Evolutionary conservation across 768 basidiomycete species (phyloP), one percentile per base, ranked within the genome.

Genomic region (Scleroderma bovista): DNA sequence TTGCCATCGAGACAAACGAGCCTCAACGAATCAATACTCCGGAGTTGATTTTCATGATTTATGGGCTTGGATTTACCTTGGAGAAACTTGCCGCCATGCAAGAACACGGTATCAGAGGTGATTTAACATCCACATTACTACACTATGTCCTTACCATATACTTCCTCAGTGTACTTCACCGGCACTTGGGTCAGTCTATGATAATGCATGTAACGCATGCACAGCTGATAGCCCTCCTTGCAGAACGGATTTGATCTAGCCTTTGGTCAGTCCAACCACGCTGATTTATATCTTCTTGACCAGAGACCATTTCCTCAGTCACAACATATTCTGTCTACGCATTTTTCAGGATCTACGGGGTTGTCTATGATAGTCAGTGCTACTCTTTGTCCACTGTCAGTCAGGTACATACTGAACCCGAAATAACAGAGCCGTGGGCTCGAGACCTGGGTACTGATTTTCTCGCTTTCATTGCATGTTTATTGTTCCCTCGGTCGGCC

Each of bases 1-100:
- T 88, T 31, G 85, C 89, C 7, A 84, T 95, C 11, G 87, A 97
- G 69, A 77, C 79, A 53, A 82, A 80, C 54, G 75, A 84, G 45
- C 66, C 73, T 19, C 71, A 84, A 40, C 66, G 51, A 26, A 66
- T 97, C 55, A 93, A 92, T 61, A 50, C 59, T 1, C 64, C 80
- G 3, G 94, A 97, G 63, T 57, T 75, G 1, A 42, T 78, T 1
- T 97, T 97, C 65, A 92, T 96, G 81, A 56, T 80, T 3, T 88
- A 85, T 60, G 75, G 79, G 2, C 69, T 84, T 57, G 93, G 93
- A 0, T 97, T 96, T 65, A 80, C 89, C 1, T 74, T 97, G 17
- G 94, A 97, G 63, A 95, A 93, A 64, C 71, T 94, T 9, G 94
- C 94, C 19, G 86, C 92, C 3, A 92, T 95, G 84, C 90, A 96